Conservation (phyloP, 208 protist species). For the Zelonia costaricensis region DNA sequence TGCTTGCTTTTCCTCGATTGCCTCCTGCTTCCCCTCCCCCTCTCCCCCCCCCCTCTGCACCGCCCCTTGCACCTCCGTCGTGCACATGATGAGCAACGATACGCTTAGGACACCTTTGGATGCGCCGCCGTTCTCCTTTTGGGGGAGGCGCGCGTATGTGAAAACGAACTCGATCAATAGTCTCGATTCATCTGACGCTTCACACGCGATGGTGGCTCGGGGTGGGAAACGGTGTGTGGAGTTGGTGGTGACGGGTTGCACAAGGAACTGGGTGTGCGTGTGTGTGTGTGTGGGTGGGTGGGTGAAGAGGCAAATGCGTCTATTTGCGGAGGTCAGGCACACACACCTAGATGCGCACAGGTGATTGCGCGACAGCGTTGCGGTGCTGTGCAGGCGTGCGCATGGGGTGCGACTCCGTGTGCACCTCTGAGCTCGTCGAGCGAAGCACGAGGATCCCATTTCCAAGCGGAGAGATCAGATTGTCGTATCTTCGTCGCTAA, state of each 20-base stretch:
- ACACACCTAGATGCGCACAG: too few relatives aligned
- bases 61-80: background rate
- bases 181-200: conserved; percentile 31
- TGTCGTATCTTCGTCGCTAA: conserved; percentile 31
- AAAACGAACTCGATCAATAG: conserved; percentile 25
- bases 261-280: too few relatives aligned
- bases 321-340: too few relatives aligned
- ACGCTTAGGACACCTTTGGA: conserved; percentile 33
- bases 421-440: background rate
- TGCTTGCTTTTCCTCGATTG: too few relatives aligned
- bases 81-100: conserved; percentile 21
- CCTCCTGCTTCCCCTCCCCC: background rate
- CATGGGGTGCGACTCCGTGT: conserved; percentile 6
- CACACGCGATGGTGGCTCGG: too few relatives aligned
- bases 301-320: background rate
- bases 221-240: too few relatives aligned
- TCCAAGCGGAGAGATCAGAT: conserved; percentile 31
- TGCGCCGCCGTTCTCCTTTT: too few relatives aligned
- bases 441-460: conserved; percentile 43
- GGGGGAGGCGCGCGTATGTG: conserved; percentile 4
- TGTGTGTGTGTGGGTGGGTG: background rate
- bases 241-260: too few relatives aligned
- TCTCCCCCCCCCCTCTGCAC: background rate
- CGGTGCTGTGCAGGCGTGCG: background rate
- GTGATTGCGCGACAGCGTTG: too few relatives aligned